Evolutionary conservation across 768 basidiomycete genomes (phyloP), one percentile per base, ranked within the genome.

Genomic region (Tulasnella sp.): DNA sequence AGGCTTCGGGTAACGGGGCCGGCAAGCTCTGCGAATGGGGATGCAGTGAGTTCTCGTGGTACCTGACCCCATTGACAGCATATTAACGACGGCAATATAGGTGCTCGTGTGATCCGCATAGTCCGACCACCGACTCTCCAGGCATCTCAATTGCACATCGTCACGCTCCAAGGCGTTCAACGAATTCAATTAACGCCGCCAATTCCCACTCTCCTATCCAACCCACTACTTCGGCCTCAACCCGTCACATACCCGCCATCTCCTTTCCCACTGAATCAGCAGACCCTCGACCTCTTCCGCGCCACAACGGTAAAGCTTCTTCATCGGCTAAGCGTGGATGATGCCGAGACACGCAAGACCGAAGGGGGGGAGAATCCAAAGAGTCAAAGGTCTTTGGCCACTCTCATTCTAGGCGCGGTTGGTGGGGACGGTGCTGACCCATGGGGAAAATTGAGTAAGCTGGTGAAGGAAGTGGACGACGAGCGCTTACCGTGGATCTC

Each of bases 101-200:
- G 84, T 9, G 84, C 87, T 9, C 81, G 85, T 30, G 78, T 91
- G 43, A 73, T 85, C 4, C 80, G 86, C 10, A 75, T 91, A 51
- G 80, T 83, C 42, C 78, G 81, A 21, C 82, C 88, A 0, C 74
- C 80, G 1, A 67, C 75, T 10, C 76, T 81, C 51, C 77, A 79
- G 51, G 72, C 77, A 10, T 74, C 75, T 52, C 79, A 84, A 61
- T 77, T 83, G 5, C 86, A 84, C 69, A 71, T 85, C 17, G 76
- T 90, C 55, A 82, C 83, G 9, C 75, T 91, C 10, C 84, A 85
- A 45, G 88, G 88, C 44, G 72, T 88, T 48, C 76, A 82, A 4
- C 79, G 88, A 50, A 71, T 90, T 21, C 78, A 78, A 58, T 74
- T 88, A 34, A 70, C 78, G 44, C 64, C 70, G 4, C 73, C 79